A percentile compares a stretch with the other conserved stretches of the same genome.
These are phyloP conservation scores for Annulohypoxylon maeteangense DNA, from an alignment of 495 filamentous ascomycete species.

Conservation along the genomic window DNA sequence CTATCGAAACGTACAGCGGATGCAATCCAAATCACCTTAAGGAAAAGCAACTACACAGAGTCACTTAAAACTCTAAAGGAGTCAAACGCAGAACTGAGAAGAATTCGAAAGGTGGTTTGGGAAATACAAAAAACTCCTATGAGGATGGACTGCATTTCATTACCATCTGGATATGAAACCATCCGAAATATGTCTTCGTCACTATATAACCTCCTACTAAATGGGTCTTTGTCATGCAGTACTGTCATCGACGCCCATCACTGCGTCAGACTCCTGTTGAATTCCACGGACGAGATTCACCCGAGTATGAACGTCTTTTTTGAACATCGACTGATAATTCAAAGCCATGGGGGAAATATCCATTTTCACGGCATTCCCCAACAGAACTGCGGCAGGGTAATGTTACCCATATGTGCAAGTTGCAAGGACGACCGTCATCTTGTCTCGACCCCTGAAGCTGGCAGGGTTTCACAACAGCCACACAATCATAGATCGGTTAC, in stretches of 20 bases:
- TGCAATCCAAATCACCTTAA: conserved; percentile 5
- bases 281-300: background rate
- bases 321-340: background rate
- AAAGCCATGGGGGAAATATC: background rate
- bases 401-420: conserved; percentile 7
- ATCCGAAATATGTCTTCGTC: conserved; percentile 11
- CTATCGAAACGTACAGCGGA: background rate
- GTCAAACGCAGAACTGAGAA: background rate
- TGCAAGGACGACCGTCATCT: background rate
- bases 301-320: conserved; percentile 10
- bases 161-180: conserved; percentile 7
- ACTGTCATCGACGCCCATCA: background rate
- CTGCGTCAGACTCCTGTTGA: conserved; percentile 1
- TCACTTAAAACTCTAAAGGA: conserved; percentile 1
- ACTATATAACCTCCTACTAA: background rate
- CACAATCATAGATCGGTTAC: background rate
- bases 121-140: background rate
- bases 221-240: background rate
- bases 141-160: background rate
- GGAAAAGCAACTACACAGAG: background rate
- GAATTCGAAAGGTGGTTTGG: background rate
- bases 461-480: background rate
- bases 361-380: background rate
- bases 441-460: background rate
- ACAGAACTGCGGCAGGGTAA: background rate